Conservation (phyloP, 1,284 basidiomycete species). For the Ustilago crameri region DNA sequence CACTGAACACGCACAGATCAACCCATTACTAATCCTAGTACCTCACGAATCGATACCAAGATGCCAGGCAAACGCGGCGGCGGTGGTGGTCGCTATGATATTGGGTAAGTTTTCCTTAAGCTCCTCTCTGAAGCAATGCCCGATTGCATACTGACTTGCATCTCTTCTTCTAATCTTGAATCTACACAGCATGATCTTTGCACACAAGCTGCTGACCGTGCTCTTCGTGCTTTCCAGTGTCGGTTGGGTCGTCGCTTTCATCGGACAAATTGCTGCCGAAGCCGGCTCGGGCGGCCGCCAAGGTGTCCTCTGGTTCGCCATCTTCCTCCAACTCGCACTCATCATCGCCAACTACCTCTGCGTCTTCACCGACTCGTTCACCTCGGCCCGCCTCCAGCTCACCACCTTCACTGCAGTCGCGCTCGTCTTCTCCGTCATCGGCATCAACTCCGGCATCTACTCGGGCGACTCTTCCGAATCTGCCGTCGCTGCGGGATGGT, state of each 20-base stretch:
- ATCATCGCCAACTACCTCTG: conserved; percentile 83
- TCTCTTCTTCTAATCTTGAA: neutral
- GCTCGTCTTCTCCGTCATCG: conserved; percentile 86
- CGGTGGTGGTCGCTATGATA: conserved; percentile 49
- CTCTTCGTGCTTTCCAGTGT: conserved; percentile 84
- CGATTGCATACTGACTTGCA: too few relatives aligned
- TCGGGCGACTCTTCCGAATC: conserved; percentile 19
- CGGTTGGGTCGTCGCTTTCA: conserved; percentile 93
- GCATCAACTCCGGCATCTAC: conserved; percentile 73
- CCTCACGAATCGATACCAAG: too few relatives aligned
- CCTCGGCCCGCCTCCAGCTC: conserved; percentile 84
- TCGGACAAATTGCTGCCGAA: conserved; percentile 72
- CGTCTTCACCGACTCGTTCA: conserved; percentile 83
- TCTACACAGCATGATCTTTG: conserved; percentile 75
- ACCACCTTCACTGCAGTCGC: conserved; percentile 85
- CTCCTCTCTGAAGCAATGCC: too few relatives aligned
- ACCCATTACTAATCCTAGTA: too few relatives aligned
- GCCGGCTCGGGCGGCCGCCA: conserved; percentile 69
- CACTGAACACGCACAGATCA: too few relatives aligned
- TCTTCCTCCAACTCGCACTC: conserved; percentile 83
- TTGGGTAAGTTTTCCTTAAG: conserved; percentile 35
- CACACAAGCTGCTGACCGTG: conserved; percentile 87
- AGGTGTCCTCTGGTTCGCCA: conserved; percentile 88
- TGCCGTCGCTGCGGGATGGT: conserved; percentile 91
- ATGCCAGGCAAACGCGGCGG: conserved; percentile 53